These are phyloP conservation scores for Brassica incana DNA, from an alignment of 345 rosid genomes.

Conservation along the genomic window DNA sequence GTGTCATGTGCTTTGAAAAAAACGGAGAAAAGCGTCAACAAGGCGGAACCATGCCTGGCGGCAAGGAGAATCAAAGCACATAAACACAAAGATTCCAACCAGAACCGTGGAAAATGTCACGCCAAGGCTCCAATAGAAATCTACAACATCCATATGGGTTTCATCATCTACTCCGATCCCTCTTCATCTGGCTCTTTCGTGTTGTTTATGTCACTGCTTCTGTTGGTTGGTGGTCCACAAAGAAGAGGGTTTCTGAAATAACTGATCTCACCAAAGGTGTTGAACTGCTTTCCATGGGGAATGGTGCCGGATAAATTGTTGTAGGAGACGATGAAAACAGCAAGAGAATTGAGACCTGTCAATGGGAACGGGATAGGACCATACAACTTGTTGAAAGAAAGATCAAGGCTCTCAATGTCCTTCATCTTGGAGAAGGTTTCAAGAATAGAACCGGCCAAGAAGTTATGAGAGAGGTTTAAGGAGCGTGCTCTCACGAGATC, in stretches of 20 bases:
- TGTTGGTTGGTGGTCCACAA: not conserved
- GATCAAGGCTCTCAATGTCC: not conserved
- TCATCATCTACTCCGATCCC: not conserved
- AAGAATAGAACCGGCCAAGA: too few relatives aligned
- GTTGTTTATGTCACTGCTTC: not conserved
- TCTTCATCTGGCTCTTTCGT: not conserved
- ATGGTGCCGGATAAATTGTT: not conserved
- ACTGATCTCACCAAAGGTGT: not conserved
- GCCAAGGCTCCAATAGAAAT: not conserved
- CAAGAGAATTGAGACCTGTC: not conserved
- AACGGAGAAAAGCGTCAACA: not conserved
- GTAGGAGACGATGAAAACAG: not conserved
- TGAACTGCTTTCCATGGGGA: not conserved
- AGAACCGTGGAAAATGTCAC: not conserved
- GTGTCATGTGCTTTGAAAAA: not conserved
- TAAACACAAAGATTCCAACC: not conserved
- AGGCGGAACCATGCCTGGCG: not conserved
- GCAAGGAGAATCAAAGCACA: not conserved
- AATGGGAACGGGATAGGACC: not conserved
- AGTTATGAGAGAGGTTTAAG: too few relatives aligned
- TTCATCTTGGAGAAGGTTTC: not conserved
- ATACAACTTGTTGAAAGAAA: not conserved
- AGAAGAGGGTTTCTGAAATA: not conserved
- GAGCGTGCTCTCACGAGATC: too few relatives aligned
- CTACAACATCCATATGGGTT: not conserved